Base-by-base conservation (phyloP, 2,329 filamentous ascomycete species). In the Paradendryphiella salina region DNA sequence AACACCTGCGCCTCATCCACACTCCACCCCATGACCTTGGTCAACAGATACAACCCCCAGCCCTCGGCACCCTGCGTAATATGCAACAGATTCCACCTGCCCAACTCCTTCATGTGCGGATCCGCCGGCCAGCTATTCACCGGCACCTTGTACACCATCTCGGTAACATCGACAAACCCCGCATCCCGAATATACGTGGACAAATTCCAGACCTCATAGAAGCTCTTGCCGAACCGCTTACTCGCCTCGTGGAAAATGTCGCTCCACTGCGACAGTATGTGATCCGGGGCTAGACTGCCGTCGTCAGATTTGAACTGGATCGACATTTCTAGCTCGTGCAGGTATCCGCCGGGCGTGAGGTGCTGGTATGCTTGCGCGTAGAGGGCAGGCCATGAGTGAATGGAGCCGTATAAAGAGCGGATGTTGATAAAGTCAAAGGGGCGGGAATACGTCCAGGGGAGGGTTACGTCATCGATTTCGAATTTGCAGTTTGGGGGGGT, bases 1-100 rank as follows among this genome's bases (percentile, higher is more conserved):
- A 79, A 75, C 3, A 77, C 61, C 48, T 78, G 73, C 3, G 79
- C 75, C 56, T 79, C 76, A 26, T 75, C 70, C 20, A 73, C 65
- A 37, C 58, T 70, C 76, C 64, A 68, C 0, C 59, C 56, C 69
- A 68, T 65, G 29, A 67, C 61, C 14, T 61, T 53, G 3, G 63
- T 67, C 56, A 63, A 38, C 47, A 70, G 38, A 50, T 66, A 60
- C 46, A 70, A 36, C 34, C 61, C 58, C 68, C 62, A 63, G 17
- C 70, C 61, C 52, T 67, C 63, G 0, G 64, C 61, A 11, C 64
- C 60, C 38, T 67, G 56, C n/a, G 54, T 59, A 23, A 65, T 67
- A 28, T 66, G 65, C 51, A 67, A 31, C 37, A 66, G 49, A 40
- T 73, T 71, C 66, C 66, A 70, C 9, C 51, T 46, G 0, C 70